These are phyloP conservation scores for Bolboschoenus planiculmis DNA, from an alignment of 176 grass and related monocot species.

Conservation along the genomic window DNA sequence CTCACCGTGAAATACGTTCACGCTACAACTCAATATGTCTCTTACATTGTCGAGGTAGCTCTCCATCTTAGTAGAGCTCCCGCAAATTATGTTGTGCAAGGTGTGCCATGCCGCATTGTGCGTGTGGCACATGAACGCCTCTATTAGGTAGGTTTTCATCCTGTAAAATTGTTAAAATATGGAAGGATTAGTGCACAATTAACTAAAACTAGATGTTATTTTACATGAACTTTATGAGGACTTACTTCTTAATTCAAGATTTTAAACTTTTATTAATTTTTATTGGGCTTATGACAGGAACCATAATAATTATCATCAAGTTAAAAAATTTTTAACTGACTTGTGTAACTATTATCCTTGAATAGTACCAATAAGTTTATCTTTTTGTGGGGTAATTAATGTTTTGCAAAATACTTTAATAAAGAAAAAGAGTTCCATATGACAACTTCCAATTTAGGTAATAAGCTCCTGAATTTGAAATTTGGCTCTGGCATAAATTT, in stretches of 20 bases:
- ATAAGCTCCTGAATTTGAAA: background rate
- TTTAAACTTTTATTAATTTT: background rate
- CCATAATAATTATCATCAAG: too few relatives aligned
- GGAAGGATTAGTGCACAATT: background rate
- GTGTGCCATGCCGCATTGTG: conserved; percentile 99
- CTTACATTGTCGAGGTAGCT: conserved; percentile 56
- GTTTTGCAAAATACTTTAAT: background rate
- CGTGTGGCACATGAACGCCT: conserved; percentile 94
- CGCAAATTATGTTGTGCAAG: conserved; percentile 96
- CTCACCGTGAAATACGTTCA: conserved; percentile 65
- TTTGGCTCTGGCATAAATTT: background rate
- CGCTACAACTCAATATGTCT: conserved; percentile 42
- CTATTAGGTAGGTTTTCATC: conserved; percentile 65
- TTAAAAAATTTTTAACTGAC: background rate
- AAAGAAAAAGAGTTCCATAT: background rate
- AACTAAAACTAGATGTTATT: background rate
- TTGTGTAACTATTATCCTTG: background rate
- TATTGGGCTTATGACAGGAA: background rate
- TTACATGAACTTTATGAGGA: background rate
- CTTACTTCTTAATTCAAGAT: background rate
- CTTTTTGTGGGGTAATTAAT: background rate
- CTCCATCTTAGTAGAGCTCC: conserved; percentile 53
- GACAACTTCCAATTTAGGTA: background rate
- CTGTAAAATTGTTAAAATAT: conserved; percentile 28
- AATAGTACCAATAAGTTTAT: background rate